These are phyloP conservation scores for Citrullus colocynthis DNA, from an alignment of 306 rosid species.

Conservation along the genomic window DNA sequence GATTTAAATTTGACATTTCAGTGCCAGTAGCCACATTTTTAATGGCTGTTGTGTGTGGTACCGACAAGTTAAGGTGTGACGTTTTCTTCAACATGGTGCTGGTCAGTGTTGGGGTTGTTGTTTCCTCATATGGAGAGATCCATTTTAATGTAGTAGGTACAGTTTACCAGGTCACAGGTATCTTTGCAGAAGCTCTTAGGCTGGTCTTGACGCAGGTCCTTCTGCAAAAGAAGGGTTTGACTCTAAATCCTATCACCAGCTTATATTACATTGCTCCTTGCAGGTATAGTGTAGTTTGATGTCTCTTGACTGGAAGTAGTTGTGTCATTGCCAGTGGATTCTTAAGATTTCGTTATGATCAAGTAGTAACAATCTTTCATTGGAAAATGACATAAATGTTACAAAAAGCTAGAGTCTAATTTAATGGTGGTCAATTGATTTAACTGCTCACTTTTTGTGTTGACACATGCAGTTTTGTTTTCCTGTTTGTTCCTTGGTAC, in stretches of 20 bases:
- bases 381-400: neutral
- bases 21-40: conserved; percentile 97
- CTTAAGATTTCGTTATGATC: neutral
- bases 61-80: conserved; percentile 84
- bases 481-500: conserved; percentile 86
- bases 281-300: conserved; percentile 41
- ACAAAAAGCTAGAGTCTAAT: neutral
- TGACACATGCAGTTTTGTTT: conserved; percentile 60
- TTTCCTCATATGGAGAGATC: conserved; percentile 93
- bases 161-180: conserved; percentile 84
- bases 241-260: conserved; percentile 81
- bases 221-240: conserved; percentile 87
- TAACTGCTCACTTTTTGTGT: neutral
- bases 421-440: neutral
- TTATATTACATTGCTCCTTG: conserved; percentile 96
- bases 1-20: conserved; percentile 30
- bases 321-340: neutral
- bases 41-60: conserved; percentile 80
- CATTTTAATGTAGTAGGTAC: conserved; percentile 87
- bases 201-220: conserved; percentile 96
- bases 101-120: conserved; percentile 92
- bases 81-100: conserved; percentile 89
- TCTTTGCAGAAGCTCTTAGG: conserved; percentile 93
- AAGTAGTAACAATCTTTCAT: neutral
- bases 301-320: neutral